Conservation (phyloP, 495 filamentous ascomycete species). For the Penicillium diatomitis region DNA sequence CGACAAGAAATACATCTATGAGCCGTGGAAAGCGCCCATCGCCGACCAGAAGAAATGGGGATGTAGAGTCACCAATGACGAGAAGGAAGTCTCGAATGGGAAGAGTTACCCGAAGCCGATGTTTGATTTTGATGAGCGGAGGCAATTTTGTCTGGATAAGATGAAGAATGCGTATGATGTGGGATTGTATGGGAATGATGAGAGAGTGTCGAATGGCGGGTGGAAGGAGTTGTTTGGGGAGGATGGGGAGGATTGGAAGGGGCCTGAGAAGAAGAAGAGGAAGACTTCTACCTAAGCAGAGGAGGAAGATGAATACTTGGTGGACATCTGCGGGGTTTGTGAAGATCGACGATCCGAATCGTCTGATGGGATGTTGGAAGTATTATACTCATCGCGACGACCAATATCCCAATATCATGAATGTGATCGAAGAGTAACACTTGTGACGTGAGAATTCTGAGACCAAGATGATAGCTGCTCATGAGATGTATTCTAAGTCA, state of each 20-base stretch:
- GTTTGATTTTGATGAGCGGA: slow-evolving; percentile 57
- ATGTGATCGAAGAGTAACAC: too few relatives aligned
- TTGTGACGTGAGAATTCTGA: too few relatives aligned
- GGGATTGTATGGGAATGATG: slow-evolving; percentile 50
- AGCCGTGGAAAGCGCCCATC: slow-evolving; percentile 61
- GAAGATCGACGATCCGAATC: too few relatives aligned
- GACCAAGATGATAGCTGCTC: too few relatives aligned
- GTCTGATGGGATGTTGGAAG: too few relatives aligned
- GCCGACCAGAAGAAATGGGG: slow-evolving; percentile 51
- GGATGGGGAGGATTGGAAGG: slow-evolving; percentile 7
- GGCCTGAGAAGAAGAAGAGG: slow-evolving; percentile 13
- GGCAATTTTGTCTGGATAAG: slow-evolving; percentile 46
- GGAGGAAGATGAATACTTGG: neutral
- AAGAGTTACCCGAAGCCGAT: slow-evolving; percentile 56
- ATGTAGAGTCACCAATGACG: slow-evolving; percentile 47
- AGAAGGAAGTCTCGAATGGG: slow-evolving; percentile 20
- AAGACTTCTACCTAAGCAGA: neutral
- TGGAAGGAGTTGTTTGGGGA: slow-evolving; percentile 48
- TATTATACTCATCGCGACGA: too few relatives aligned
- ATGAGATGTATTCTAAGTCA: too few relatives aligned
- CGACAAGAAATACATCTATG: slow-evolving; percentile 60
- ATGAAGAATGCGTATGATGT: slow-evolving; percentile 60
- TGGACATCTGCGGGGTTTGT: neutral
- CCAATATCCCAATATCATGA: too few relatives aligned
- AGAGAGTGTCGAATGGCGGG: slow-evolving; percentile 47